Evolutionary conservation across 192 early-diverging fungal species (phyloP).

Genomic region (Entomortierella lignicola): DNA sequence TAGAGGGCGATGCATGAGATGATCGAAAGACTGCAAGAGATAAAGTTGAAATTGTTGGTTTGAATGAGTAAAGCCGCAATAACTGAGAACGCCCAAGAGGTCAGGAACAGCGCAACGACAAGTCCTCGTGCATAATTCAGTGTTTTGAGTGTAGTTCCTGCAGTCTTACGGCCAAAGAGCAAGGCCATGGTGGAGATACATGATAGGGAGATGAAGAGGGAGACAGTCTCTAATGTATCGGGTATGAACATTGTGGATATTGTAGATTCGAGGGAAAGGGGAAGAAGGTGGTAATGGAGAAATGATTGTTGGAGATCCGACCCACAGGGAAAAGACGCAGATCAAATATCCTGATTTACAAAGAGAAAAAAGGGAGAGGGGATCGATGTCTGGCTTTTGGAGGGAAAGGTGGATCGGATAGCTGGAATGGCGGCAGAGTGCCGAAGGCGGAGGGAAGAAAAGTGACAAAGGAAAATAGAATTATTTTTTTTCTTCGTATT

Average conservation of each 20-base stretch:
- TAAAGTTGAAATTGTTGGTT: slow-evolving; percentile 57
- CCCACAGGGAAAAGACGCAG: not conserved
- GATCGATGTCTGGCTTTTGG: not conserved
- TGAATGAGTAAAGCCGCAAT: slow-evolving; percentile 53
- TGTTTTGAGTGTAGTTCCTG: slow-evolving; percentile 47
- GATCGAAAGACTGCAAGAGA: slow-evolving; percentile 51
- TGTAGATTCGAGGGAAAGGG: not conserved
- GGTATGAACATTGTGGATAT: slow-evolving; percentile 12
- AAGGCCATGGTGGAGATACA: slow-evolving; percentile 55
- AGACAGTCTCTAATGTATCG: slow-evolving; percentile 18
- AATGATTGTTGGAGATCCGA: not conserved
- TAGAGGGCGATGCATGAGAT: slow-evolving; percentile 53
- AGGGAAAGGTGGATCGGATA: not conserved
- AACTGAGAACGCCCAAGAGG: slow-evolving; percentile 56
- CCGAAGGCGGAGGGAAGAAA: not conserved
- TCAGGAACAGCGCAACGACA: slow-evolving; percentile 35
- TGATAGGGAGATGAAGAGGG: slow-evolving; percentile 51
- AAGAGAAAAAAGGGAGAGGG: not conserved
- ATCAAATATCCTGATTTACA: no score
- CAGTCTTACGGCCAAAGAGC: slow-evolving; percentile 58
- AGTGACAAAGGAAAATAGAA: no score
- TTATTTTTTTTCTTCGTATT: no score
- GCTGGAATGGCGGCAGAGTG: not conserved
- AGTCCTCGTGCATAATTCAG: slow-evolving; percentile 57
- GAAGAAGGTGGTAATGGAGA: not conserved